Conservation (phyloP, 371 early-diverging fungal species). For the Caulochytrium protostelioides region DNA sequence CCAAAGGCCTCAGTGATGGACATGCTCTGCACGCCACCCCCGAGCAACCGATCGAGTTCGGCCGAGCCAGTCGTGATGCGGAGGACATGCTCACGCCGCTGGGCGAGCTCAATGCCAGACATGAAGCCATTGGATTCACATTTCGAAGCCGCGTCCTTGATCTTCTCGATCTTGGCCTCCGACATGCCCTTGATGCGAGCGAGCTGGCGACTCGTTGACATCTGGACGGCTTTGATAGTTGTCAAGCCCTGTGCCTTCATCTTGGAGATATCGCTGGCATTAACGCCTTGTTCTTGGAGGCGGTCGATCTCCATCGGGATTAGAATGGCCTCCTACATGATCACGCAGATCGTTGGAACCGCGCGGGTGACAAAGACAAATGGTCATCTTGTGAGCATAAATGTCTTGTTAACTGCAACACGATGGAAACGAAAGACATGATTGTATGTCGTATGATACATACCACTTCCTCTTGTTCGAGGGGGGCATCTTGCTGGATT, state of each 20-base stretch:
- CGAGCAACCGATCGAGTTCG: conserved; percentile 11
- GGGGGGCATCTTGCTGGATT: too few relatives aligned
- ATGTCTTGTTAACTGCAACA: too few relatives aligned
- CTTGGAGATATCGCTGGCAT: conserved; percentile 54
- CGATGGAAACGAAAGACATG: too few relatives aligned
- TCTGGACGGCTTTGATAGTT: conserved; percentile 62
- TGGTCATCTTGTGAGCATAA: too few relatives aligned
- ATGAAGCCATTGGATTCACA: conserved; percentile 2
- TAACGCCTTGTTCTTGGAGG: conserved; percentile 37
- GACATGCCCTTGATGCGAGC: conserved; percentile 53
- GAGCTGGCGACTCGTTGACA: conserved; percentile 47
- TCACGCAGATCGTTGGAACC: too few relatives aligned
- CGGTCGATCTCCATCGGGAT: conserved; percentile 14
- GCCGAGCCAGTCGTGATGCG: conserved; percentile 8
- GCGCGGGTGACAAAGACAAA: too few relatives aligned
- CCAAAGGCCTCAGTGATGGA: conserved; percentile 71
- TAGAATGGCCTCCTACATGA: too few relatives aligned
- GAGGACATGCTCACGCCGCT: conserved; percentile 3
- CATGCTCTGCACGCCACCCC: conserved; percentile 71
- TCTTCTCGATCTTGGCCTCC: conserved; percentile 72
- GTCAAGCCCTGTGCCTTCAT: conserved; percentile 59
- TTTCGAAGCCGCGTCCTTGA: conserved; percentile 57
- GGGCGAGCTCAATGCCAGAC: conserved; percentile 5
- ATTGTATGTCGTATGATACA: too few relatives aligned
- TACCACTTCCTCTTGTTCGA: too few relatives aligned